These are phyloP conservation scores for Pseudotsuga menziesii DNA, from an alignment of 75 land plant genomes.

Conservation along the genomic window DNA sequence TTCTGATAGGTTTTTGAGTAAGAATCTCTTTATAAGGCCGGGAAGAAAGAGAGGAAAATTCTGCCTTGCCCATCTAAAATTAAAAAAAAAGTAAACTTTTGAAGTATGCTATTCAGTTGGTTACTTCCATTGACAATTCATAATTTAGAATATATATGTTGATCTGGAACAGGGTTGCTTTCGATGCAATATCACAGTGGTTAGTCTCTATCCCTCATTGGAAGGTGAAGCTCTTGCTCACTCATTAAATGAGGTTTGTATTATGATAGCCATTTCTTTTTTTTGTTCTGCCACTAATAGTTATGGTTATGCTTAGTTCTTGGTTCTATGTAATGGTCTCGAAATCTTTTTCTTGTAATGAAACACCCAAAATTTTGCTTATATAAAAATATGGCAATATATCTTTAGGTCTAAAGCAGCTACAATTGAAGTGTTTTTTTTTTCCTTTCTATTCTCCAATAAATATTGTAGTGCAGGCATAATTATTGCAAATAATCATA, in stretches of 20 bases:
- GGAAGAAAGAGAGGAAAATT: too few relatives aligned
- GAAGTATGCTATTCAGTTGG: background rate
- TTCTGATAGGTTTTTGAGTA: background rate
- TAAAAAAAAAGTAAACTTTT: too few relatives aligned
- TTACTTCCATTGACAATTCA: background rate
- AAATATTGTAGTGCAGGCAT: background rate
- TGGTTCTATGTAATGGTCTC: background rate
- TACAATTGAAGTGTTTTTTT: background rate
- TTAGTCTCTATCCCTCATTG: slow-evolving; percentile 86
- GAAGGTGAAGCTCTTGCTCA: slow-evolving; percentile 89
- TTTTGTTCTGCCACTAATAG: background rate
- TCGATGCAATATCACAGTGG: slow-evolving; percentile 72
- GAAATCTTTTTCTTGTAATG: background rate
- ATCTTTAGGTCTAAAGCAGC: background rate
- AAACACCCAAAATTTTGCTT: background rate
- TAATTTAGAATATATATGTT: background rate
- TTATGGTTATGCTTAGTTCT: background rate
- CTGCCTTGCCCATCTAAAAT: too few relatives aligned
- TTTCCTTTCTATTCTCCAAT: background rate
- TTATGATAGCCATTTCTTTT: background rate
- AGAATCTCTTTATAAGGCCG: background rate
- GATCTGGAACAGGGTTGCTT: slow-evolving; percentile 63
- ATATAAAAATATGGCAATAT: background rate
- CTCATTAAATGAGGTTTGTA: slow-evolving; percentile 80
- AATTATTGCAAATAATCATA: background rate